These are phyloP conservation scores for Chenopodium formosanum DNA, from an alignment of 148 eudicot species.

Conservation along the genomic window DNA sequence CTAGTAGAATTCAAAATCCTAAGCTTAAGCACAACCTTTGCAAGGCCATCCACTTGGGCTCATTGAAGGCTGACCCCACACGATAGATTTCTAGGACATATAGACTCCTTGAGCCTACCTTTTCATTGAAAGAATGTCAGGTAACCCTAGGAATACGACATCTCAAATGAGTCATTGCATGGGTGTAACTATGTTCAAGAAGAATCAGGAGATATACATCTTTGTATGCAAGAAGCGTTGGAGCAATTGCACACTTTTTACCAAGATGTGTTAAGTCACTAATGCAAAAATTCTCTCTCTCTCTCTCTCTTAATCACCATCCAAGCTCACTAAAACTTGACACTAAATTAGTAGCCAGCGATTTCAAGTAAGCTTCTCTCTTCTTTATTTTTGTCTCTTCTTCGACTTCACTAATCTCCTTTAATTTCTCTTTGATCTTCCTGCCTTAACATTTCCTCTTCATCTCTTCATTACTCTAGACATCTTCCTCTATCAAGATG, in stretches of 20 bases:
- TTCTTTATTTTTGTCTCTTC: no score
- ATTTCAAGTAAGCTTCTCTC: no score
- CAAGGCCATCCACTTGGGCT: background rate
- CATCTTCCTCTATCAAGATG: no score
- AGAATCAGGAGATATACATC: background rate
- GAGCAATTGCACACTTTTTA: background rate
- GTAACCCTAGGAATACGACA: background rate
- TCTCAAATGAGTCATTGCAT: background rate
- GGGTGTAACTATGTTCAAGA: background rate
- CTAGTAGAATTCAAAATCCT: background rate
- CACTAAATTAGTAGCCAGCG: no score
- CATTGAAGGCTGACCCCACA: background rate
- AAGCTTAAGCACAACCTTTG: background rate
- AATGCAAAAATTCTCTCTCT: background rate
- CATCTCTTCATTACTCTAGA: no score
- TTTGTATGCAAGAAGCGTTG: background rate
- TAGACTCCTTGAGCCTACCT: background rate
- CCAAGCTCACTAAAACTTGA: no score
- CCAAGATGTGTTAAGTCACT: background rate
- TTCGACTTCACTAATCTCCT: no score
- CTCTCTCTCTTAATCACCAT: background rate
- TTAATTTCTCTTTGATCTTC: no score
- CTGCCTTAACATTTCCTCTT: no score
- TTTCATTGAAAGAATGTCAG: background rate
- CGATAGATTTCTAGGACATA: background rate